Percentiles rank a stretch among this genome's conserved stretches.
These are phyloP conservation scores for Coemansia sp. DNA, from an alignment of 192 early-diverging fungal genomes.

Conservation along the genomic window DNA sequence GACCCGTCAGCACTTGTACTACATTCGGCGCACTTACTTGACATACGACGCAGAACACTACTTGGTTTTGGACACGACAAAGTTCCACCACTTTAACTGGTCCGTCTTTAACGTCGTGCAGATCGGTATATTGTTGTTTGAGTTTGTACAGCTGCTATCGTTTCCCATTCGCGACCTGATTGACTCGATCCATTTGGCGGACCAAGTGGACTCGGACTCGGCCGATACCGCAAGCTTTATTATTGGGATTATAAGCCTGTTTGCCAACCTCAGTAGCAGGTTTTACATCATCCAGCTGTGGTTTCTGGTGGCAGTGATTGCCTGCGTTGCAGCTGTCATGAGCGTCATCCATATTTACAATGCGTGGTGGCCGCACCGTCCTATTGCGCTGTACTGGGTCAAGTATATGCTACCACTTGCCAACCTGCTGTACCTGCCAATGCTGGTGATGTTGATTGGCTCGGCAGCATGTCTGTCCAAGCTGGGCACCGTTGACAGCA, in stretches of 20 bases:
- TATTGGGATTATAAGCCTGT: conserved; percentile 46
- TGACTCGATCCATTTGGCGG: conserved; percentile 35
- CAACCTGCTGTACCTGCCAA: conserved; percentile 55
- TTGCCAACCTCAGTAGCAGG: conserved; percentile 49
- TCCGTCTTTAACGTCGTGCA: conserved; percentile 70
- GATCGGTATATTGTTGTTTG: conserved; percentile 64
- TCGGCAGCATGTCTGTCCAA: conserved; percentile 55
- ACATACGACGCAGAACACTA: conserved; percentile 49
- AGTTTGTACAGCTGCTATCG: conserved; percentile 76
- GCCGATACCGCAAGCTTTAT: conserved; percentile 45
- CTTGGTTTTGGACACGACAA: conserved; percentile 45
- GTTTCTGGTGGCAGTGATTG: conserved; percentile 45
- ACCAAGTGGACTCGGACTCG: conserved; percentile 6
- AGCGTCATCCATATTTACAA: conserved; percentile 43
- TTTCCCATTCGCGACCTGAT: conserved; percentile 76
- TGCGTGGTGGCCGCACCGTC: conserved; percentile 27
- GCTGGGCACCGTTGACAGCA: conserved; percentile 28
- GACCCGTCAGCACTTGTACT: conserved; percentile 55
- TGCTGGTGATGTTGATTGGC: conserved; percentile 56
- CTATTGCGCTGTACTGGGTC: conserved; percentile 53
- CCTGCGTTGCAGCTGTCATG: conserved; percentile 25
- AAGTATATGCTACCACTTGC: conserved; percentile 54
- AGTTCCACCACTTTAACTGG: conserved; percentile 38
- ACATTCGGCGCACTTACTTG: conserved; percentile 45
- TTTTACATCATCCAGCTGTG: conserved; percentile 53